Conservation (phyloP, 1,139 yeast species). For the Nematodospora anomalae region DNA sequence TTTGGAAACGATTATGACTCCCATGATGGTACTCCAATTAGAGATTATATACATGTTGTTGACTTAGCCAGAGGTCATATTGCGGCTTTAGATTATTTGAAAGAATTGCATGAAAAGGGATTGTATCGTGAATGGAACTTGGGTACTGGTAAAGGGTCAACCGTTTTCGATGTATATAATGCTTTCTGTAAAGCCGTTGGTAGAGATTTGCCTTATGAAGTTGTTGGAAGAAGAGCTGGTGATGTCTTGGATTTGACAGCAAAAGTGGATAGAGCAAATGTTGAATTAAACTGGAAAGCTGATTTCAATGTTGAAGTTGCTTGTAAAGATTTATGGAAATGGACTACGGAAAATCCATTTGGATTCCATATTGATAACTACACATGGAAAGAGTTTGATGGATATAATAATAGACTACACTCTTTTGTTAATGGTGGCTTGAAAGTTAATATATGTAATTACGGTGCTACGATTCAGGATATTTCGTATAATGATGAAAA, state of each 20-base stretch:
- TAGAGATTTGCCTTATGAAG: conserved; percentile 60
- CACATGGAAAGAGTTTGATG: conserved; percentile 33
- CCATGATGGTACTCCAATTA: conserved; percentile 77
- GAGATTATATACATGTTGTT: conserved; percentile 81
- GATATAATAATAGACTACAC: conserved; percentile 40
- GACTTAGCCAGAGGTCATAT: conserved; percentile 83
- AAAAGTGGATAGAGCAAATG: conserved; percentile 63
- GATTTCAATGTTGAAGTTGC: conserved; percentile 59
- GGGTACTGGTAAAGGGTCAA: conserved; percentile 78
- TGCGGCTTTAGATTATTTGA: conserved; percentile 65
- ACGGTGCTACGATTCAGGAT: conserved; percentile 53
- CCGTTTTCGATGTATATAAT: conserved; percentile 70
- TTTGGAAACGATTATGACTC: conserved; percentile 71
- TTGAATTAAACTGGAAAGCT: conserved; percentile 68
- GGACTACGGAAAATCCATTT: conserved; percentile 70
- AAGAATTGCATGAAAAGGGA: conserved; percentile 42
- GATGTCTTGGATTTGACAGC: conserved; percentile 80
- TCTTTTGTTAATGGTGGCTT: conserved; percentile 35
- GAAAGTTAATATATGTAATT: conserved; percentile 47
- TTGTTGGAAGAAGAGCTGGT: conserved; percentile 70
- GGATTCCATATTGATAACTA: conserved; percentile 53
- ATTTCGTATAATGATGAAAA: conserved; percentile 34
- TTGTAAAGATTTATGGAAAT: conserved; percentile 73
- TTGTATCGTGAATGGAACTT: conserved; percentile 78
- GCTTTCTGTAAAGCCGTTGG: conserved; percentile 75